A percentile compares a stretch with the other conserved stretches of the same genome.
These are phyloP conservation scores for Leucocoprinus leucothites DNA, from an alignment of 768 basidiomycete species.

Conservation along the genomic window DNA sequence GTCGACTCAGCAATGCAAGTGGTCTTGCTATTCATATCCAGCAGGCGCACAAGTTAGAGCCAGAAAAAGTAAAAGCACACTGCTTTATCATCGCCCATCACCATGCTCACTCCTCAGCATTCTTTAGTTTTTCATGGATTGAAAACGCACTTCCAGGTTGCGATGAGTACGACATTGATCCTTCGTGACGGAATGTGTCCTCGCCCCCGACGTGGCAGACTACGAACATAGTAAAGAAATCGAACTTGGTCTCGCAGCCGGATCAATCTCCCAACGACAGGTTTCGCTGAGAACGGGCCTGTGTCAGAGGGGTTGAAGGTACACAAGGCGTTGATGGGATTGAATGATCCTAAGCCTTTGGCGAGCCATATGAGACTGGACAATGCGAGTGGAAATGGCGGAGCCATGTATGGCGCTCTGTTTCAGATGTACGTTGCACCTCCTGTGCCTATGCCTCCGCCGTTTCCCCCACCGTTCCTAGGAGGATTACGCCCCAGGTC, in stretches of 20 bases:
- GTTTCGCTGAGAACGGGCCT: constrained; percentile 89
- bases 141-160: constrained; percentile 78
- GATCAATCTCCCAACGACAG: constrained; percentile 82
- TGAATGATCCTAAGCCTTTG: constrained; percentile 17
- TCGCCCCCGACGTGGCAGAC: constrained; percentile 89
- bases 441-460: constrained; percentile 33
- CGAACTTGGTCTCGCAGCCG: constrained; percentile 82
- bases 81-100: constrained; percentile 2
- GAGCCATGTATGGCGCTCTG: constrained; percentile 63
- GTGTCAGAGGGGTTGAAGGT: constrained; percentile 82
- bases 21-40: constrained; percentile 97
- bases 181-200: constrained; percentile 99
- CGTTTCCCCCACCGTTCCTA: constrained; percentile 38
- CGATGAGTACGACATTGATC: constrained; percentile 97
- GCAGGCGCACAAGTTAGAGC: constrained; percentile 98
- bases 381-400: not conserved
- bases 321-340: constrained; percentile 90
- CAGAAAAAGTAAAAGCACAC: constrained; percentile 67
- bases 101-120: not conserved
- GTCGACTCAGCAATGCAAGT: constrained; percentile 94
- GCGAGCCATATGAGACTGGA: not conserved
- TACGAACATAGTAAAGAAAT: constrained; percentile 96
- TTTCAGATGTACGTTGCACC: constrained; percentile 68
- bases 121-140: constrained; percentile 59
- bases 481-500: no score